Percentiles rank a stretch among this genome's conserved stretches.
These are phyloP conservation scores for Ceratocystis colombiana DNA, from an alignment of 2,329 filamentous ascomycete species.

Conservation along the genomic window DNA sequence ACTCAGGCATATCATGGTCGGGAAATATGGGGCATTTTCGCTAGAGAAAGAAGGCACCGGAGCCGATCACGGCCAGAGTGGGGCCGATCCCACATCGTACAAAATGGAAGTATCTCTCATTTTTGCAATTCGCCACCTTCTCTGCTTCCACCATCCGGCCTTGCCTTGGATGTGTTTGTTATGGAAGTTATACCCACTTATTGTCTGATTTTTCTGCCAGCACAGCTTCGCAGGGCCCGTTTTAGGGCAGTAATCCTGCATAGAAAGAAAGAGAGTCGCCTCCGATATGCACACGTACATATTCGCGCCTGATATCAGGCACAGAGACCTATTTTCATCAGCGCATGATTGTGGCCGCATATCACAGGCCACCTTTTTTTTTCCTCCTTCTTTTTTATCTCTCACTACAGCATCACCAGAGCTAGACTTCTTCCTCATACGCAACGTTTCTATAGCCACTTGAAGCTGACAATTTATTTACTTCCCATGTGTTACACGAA, in stretches of 20 bases:
- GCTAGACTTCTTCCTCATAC: not conserved
- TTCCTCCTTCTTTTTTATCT: not conserved
- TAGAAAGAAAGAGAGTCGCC: not conserved
- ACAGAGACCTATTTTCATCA: not conserved
- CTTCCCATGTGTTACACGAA: not conserved
- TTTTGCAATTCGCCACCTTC: not conserved
- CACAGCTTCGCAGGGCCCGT: not conserved
- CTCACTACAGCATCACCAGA: too few relatives aligned
- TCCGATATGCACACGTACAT: not conserved
- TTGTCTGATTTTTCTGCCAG: not conserved
- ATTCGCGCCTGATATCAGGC: constrained; percentile 5
- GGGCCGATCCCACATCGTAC: not conserved
- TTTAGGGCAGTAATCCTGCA: not conserved
- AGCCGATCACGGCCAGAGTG: not conserved
- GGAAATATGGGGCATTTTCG: not conserved
- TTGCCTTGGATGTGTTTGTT: not conserved
- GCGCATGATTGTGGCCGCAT: not conserved
- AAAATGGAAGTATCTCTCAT: too few relatives aligned
- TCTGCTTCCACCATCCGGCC: not conserved
- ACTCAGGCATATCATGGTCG: not conserved
- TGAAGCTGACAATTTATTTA: not conserved
- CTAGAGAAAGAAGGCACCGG: not conserved
- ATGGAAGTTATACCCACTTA: not conserved
- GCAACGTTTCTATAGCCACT: not conserved
- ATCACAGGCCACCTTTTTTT: not conserved